Evolutionary conservation across 805 yeast species (phyloP).

Genomic region (Saturnispora saitoi): DNA sequence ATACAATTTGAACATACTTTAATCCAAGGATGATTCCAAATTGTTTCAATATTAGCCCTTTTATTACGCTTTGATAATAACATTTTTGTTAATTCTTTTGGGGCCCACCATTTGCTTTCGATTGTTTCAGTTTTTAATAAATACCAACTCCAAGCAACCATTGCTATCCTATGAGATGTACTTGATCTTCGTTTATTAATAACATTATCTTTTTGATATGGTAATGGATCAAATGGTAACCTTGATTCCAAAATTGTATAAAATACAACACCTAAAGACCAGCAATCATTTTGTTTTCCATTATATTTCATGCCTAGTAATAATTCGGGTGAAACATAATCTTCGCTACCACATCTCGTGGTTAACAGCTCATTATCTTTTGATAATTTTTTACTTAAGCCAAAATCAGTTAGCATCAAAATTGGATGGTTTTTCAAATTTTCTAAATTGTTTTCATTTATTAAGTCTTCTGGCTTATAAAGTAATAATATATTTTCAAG

Average conservation of each 20-base stretch:
- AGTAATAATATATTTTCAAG: conserved; percentile 67
- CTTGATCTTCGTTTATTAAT: conserved; percentile 42
- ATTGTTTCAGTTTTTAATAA: conserved; percentile 30
- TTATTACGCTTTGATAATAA: conserved; percentile 39
- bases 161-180: conserved; percentile 82
- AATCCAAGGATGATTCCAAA: conserved; percentile 28
- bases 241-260: conserved; percentile 79
- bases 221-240: conserved; percentile 87
- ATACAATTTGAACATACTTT: conserved; percentile 3
- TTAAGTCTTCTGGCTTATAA: conserved; percentile 29
- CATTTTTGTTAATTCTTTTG: conserved; percentile 42
- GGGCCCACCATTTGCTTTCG: conserved; percentile 24
- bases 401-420: conserved; percentile 76
- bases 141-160: conserved; percentile 88
- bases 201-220: conserved; percentile 37
- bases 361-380: conserved; percentile 55
- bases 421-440: conserved; percentile 20
- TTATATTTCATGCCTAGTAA: conserved; percentile 86
- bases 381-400: conserved; percentile 66
- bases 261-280: conserved; percentile 92
- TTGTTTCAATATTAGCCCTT: conserved; percentile 10
- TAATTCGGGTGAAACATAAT: conserved; percentile 91
- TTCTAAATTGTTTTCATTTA: conserved; percentile 6
- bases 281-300: conserved; percentile 83
- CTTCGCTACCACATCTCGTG: conserved; percentile 94